Base-by-base conservation (phyloP, 2,329 filamentous ascomycete species). In the Phaeosphaeria sp. region DNA sequence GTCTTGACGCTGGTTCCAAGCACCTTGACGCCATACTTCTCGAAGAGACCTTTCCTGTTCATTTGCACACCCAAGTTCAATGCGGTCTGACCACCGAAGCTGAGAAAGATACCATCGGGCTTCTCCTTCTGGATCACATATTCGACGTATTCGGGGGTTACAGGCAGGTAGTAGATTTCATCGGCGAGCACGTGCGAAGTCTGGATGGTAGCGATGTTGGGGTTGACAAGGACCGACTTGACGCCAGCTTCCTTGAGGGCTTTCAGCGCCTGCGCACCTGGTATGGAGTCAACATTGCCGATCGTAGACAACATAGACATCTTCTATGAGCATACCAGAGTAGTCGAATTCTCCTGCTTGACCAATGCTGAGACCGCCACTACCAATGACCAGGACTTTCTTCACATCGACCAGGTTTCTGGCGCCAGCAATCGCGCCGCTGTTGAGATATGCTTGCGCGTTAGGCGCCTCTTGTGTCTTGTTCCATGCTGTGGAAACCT, bases 321-420 rank as follows among this genome's bases (percentile, higher is more conserved):
- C 7, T 36, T 30, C 36, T 17, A 15, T 59, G 39, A 59, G 46
- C 65, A 63, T 84, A 96, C 93, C 94, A 79, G 95, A 98, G 80
- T 98, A 98, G 81, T 98, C 94, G 73, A 98, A 98, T 83, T 98
- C 94, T 82, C 94, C 94, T 65, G 94, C 94, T 81, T 98, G 94
- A 64, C 94, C 94, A 86, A 98, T 98, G 77, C 92, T 92, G 69
- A 98, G 85, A 79, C 94, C 94, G 82, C 94, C 94, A 81, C 90
- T 93, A 58, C 94, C 94, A 82, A 98, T 97, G 69, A 98, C 93
- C 62, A 98, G 83, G 52, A 98, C 94, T 83, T 98, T 98, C 84
- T 96, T 96, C 65, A 98, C 93, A 76, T 97, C 87, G 50, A 97
- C 90, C 54, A 91, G 82, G 71, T 94, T 85, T 72, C 86, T 85